phyloP scores from a whole-genome alignment of 495 filamentous ascomycete genomes.

The Sordaria brevicollis region DNA sequence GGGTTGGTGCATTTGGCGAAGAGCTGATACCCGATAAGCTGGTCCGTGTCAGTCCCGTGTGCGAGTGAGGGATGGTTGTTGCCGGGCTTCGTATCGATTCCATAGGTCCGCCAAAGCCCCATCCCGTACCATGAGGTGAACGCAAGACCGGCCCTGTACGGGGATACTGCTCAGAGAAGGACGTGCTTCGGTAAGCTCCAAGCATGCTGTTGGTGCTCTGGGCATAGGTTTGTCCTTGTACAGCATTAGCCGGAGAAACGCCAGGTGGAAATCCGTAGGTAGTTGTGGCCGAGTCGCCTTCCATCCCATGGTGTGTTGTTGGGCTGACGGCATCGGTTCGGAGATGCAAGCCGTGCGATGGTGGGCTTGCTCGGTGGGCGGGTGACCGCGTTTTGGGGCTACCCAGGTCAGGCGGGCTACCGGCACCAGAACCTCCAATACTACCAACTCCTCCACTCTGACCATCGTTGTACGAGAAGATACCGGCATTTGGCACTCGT shows the following conservation, averaged over 20 bases:
- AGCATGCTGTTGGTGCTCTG: conserved; percentile 38
- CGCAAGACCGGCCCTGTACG: conserved; percentile 35
- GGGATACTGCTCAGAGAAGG: conserved; percentile 35
- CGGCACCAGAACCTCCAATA: conserved; percentile 21
- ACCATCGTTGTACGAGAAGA: conserved; percentile 56
- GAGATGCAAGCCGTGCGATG: conserved; percentile 20
- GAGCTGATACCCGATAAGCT: conserved; percentile 27
- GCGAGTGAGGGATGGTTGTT: conserved; percentile 16
- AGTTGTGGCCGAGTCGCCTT: conserved; percentile 30
- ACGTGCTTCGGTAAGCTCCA: conserved; percentile 30
- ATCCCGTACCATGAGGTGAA: conserved; percentile 35
- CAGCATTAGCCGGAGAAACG: conserved; percentile 27
- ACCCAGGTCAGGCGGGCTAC: conserved; percentile 33
- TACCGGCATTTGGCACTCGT: conserved; percentile 54
- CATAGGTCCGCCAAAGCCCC: conserved; percentile 34
- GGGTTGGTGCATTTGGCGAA: conserved; percentile 41
- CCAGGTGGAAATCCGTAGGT: conserved; percentile 35
- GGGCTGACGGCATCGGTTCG: conserved; percentile 18
- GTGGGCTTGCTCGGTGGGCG: conserved; percentile 30
- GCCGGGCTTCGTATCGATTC: conserved; percentile 31
- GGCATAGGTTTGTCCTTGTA: conserved; percentile 17
- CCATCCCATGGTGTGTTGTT: conserved; percentile 17
- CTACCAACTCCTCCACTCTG: conserved; percentile 24
- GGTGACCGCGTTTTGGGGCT: conserved; percentile 36
- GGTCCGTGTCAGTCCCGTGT: conserved; percentile 25